phyloP scores from a whole-genome alignment of 805 yeast genomes.

The Yarrowia deformans region DNA sequence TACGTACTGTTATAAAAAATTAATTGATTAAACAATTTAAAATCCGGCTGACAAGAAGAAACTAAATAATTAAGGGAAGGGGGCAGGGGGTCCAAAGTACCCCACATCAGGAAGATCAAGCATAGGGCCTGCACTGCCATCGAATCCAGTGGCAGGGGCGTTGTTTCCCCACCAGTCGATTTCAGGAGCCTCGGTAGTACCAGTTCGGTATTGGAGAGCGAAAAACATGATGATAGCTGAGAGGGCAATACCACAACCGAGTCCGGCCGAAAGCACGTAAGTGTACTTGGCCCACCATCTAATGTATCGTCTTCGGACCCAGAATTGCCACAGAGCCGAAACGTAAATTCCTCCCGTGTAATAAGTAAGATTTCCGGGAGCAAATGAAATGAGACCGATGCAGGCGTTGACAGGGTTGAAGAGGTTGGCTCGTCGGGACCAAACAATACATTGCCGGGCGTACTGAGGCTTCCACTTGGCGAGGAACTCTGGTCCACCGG shows the following conservation, averaged over 20 bases:
- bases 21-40: too few relatives aligned
- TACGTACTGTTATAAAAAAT: too few relatives aligned
- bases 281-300: conserved; percentile 64
- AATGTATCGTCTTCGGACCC: conserved; percentile 54
- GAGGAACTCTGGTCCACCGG: conserved; percentile 42
- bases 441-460: neutral
- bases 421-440: conserved; percentile 37
- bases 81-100: conserved; percentile 17
- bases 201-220: conserved; percentile 51
- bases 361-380: conserved; percentile 49
- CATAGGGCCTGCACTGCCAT: neutral
- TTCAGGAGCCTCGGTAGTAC: conserved; percentile 43
- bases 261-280: conserved; percentile 57
- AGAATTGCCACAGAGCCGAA: conserved; percentile 54
- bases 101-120: neutral
- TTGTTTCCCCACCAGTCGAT: conserved; percentile 61
- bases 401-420: conserved; percentile 41
- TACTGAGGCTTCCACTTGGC: conserved; percentile 10
- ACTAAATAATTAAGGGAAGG: conserved; percentile 15
- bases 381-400: neutral
- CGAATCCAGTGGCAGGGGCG: conserved; percentile 31
- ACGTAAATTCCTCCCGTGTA: conserved; percentile 54
- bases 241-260: conserved; percentile 60
- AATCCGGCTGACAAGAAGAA: neutral
- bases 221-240: conserved; percentile 57